These are phyloP conservation scores for Neofusicoccum sp. DNA, from an alignment of 2,329 filamentous ascomycete species.

Conservation along the genomic window DNA sequence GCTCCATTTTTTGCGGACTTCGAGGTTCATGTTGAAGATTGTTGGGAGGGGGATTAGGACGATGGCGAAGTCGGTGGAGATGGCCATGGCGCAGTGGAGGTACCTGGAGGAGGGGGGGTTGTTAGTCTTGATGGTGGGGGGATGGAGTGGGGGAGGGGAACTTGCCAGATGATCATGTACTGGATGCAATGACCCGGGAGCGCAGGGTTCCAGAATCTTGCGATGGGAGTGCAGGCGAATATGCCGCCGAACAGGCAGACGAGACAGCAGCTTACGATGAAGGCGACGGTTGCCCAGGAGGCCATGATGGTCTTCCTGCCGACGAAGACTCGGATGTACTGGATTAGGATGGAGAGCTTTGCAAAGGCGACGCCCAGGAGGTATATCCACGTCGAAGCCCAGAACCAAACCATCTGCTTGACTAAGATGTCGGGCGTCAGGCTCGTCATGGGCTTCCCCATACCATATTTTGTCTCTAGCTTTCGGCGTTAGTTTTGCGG, in stretches of 20 bases:
- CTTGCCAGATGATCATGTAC: conserved; percentile 6
- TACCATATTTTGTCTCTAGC: neutral
- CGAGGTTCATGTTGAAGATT: conserved; percentile 25
- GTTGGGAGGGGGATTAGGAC: conserved; percentile 15
- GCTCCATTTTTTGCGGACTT: conserved; percentile 27
- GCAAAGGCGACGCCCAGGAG: conserved; percentile 2
- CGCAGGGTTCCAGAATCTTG: conserved; percentile 8
- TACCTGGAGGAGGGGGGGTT: neutral
- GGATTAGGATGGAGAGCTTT: conserved; percentile 10
- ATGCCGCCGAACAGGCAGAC: conserved; percentile 15
- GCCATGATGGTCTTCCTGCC: neutral
- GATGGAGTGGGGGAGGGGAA: neutral
- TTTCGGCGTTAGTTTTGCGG: neutral
- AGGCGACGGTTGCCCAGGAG: conserved; percentile 1
- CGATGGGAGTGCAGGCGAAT: conserved; percentile 6
- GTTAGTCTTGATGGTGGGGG: neutral
- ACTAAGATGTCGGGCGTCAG: neutral
- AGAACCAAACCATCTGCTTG: conserved; percentile 6
- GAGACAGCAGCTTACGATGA: conserved; percentile 9
- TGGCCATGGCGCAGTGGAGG: conserved; percentile 6
- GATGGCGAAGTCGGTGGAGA: conserved; percentile 10
- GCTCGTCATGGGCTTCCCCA: neutral
- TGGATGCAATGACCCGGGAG: conserved; percentile 3
- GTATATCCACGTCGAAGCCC: conserved; percentile 13
- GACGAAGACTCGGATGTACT: conserved; percentile 13